Base-by-base conservation (phyloP, 2,329 filamentous ascomycete species). In the Aspergillus hortae region DNA sequence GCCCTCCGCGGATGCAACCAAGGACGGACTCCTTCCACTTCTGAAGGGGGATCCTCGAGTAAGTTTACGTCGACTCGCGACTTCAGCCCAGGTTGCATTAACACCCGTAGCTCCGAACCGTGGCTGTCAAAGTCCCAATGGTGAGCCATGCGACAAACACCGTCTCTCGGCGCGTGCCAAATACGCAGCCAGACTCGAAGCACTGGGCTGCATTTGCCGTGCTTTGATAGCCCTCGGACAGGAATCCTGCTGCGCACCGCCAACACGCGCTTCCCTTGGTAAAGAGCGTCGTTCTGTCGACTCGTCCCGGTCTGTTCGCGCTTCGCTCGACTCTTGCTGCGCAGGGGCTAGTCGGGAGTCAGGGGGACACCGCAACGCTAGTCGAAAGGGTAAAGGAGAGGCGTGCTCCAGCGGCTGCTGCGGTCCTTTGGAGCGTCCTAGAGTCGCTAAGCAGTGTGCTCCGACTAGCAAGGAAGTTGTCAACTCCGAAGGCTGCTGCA, bases 121-220 rank as follows among this genome's bases (percentile, higher is more conserved):
- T 14, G 12, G 48, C 43, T 48, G 49, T 33, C 27, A 48, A 58
- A 27, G 17, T 15, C 36, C 48, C 49, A 52, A 41, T 33, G 59
- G 61, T 11, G 61, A 68, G 42, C 73, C 60, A 27, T 80, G 77
- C 57, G 55, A 53, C 23, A 44, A 67, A 5, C 77, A 80, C 53
- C 52, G 54, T 1, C 62, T 58, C 10, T 67, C 67, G 6, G 62
- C 70, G 2, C 69, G 65, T 25, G 62, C 71, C 21, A 68, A 62
- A 21, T 81, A 80, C 48, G 70, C 67, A 1, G 68, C 69, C 2
- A 76, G 59, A 12, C 72, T 82, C 1, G 62, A 74, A 42, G 74
- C 78, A 4, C 63, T 83, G 1, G 79, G 79, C 3, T 82, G 80
- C 60, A 77, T 82, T 54, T 83, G 80, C 52, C 74, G 79, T 15